Conservation (phyloP, 495 filamentous ascomycete genomes). For the Hypoxylon subgilvum region DNA sequence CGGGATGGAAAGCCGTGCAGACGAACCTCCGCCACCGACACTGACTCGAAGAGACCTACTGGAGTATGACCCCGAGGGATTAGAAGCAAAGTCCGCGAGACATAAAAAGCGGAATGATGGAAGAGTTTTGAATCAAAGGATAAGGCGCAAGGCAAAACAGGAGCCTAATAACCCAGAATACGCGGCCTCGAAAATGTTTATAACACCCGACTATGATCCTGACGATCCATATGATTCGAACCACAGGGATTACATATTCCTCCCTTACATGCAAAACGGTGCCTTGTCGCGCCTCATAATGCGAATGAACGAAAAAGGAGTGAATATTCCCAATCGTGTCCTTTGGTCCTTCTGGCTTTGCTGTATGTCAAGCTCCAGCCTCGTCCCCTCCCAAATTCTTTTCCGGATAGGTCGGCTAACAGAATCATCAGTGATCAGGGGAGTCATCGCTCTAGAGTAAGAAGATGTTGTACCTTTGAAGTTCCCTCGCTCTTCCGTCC, state of each 20-base stretch:
- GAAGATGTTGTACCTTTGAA: background rate
- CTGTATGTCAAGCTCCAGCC: slow-evolving; percentile 4
- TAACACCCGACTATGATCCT: too few relatives aligned
- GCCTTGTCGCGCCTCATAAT: slow-evolving; percentile 15
- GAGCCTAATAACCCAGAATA: too few relatives aligned
- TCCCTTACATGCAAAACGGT: slow-evolving; percentile 17
- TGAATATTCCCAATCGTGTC: slow-evolving; percentile 23
- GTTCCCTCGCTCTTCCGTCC: background rate
- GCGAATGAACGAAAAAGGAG: background rate
- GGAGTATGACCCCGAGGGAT: background rate
- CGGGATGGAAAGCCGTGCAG: background rate
- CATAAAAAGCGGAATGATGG: too few relatives aligned
- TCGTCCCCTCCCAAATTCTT: too few relatives aligned
- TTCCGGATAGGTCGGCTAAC: slow-evolving; percentile 3
- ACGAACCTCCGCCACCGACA: background rate
- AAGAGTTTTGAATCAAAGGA: too few relatives aligned
- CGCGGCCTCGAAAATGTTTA: too few relatives aligned
- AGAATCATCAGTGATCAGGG: slow-evolving; percentile 17
- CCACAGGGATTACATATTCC: slow-evolving; percentile 13
- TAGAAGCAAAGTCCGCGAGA: background rate
- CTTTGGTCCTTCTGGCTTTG: slow-evolving; percentile 38
- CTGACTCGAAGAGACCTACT: background rate
- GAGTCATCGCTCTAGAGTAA: slow-evolving; percentile 24
- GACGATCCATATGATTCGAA: slow-evolving; percentile 4
- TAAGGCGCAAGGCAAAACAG: too few relatives aligned